Conservation (phyloP, 1,284 basidiomycete species). For the Moniliophthora roreri region DNA sequence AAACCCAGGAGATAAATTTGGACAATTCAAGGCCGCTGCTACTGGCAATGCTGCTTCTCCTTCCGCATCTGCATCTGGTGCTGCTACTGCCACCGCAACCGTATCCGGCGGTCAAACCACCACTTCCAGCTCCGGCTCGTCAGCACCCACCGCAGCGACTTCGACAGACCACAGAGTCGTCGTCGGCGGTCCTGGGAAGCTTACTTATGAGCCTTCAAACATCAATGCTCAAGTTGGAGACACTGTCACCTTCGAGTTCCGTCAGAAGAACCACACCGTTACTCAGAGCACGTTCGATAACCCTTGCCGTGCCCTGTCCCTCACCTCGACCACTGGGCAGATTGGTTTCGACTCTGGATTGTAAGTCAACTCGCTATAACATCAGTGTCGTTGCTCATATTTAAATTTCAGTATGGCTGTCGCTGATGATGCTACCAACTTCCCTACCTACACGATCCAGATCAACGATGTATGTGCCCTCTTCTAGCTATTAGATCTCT, state of each 20-base stretch:
- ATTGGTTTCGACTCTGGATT: conserved; percentile 64
- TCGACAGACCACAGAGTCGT: conserved; percentile 45
- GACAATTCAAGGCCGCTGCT: conserved; percentile 49
- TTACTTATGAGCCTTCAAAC: conserved; percentile 53
- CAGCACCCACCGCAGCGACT: conserved; percentile 29
- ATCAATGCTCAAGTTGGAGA: conserved; percentile 58
- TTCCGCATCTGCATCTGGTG: conserved; percentile 18
- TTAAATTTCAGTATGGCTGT: conserved; percentile 45
- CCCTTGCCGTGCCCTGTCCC: conserved; percentile 50
- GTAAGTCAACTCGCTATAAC: conserved; percentile 32
- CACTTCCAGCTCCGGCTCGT: conserved; percentile 29
- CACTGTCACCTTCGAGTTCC: conserved; percentile 63
- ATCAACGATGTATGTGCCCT: conserved; percentile 51
- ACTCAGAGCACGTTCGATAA: conserved; percentile 58
- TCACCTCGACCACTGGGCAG: conserved; percentile 34
- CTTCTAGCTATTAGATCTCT: background rate
- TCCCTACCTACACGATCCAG: conserved; percentile 54
- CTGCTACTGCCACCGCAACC: conserved; percentile 36
- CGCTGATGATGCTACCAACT: conserved; percentile 38
- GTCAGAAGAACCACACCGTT: conserved; percentile 46
- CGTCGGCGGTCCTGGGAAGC: conserved; percentile 46
- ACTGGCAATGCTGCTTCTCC: conserved; percentile 27
- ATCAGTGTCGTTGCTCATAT: background rate
- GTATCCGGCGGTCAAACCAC: conserved; percentile 26
- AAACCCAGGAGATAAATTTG: conserved; percentile 54